Evolutionary conservation across 2,329 filamentous ascomycete species (phyloP), one percentile per base, ranked within the genome.

Genomic region (Aspergillus quadrilineatus): DNA sequence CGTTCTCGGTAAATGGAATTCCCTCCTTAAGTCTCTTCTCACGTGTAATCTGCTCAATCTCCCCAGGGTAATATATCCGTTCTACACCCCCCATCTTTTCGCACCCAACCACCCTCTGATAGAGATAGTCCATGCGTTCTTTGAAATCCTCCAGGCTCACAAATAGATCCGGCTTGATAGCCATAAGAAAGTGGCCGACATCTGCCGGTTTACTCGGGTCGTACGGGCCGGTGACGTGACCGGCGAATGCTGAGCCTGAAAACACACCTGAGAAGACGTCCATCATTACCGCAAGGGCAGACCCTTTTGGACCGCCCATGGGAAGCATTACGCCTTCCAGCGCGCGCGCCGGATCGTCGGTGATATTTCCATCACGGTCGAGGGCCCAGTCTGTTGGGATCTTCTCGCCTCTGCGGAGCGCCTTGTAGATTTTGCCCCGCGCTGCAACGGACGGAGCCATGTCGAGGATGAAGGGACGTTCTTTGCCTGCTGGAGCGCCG

Each of bases 271-370:
- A 92, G 68, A 94, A 93, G 2, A 95, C 88, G 67, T 94, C 89
- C 90, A 94, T 94, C 88, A 92, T 93, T 54, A 94, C 84, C 0
- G 88, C 78, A 41, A 94, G 71, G 0, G 83, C 90, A 2, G 87
- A 89, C 0, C 90, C 90, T 71, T 94, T 94, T 0, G 90, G 89
- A 0, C 90, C 90, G 2, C 89, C 89, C 88, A 94, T 92, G 0
- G 90, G 89, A 17, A 93, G 75, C 90, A 94, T 93, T 3, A 92
- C 88, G 1, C 89, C 89, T 34, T 85, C 83, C 8, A 94, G 75
- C 0, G 90, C 90, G 17, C 79, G 80, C 1, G 79, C 82, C 0
- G 90, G 89, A 63, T 94, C 89, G 55, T 88, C 83, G 0, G 89
- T 91, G n/a, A 75, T 79, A 10, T 77, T 77, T 0, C 90, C 89